Conservation (phyloP, 1,139 yeast species). For the Candida tropicalis region DNA sequence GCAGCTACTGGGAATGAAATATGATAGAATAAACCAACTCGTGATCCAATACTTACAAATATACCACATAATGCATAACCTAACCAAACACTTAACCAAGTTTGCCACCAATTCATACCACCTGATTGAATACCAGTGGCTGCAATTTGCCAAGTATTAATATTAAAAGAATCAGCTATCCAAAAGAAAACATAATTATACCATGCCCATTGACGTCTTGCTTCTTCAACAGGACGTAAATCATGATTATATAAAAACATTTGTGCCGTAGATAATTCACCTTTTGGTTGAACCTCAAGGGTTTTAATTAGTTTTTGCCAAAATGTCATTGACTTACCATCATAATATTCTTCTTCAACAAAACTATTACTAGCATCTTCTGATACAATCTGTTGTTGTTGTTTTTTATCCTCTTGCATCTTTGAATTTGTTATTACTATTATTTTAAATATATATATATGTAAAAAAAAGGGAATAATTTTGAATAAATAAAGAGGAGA, state of each 20-base stretch:
- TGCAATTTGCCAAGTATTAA: slow-evolving; percentile 90
- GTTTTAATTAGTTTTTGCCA: slow-evolving; percentile 13
- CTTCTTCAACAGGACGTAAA: slow-evolving; percentile 72
- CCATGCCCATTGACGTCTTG: slow-evolving; percentile 79
- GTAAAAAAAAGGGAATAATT: too few relatives aligned
- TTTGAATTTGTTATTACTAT: too few relatives aligned
- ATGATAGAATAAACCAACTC: slow-evolving; percentile 75
- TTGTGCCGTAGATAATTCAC: slow-evolving; percentile 44
- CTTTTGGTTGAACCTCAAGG: slow-evolving; percentile 25
- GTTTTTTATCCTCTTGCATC: not conserved
- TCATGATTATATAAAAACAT: slow-evolving; percentile 71
- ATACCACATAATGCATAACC: slow-evolving; percentile 64
- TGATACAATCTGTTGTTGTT: not conserved
- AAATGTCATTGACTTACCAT: slow-evolving; percentile 7
- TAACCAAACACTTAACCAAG: slow-evolving; percentile 83
- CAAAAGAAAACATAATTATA: slow-evolving; percentile 76
- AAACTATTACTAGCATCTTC: not conserved
- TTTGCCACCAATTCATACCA: slow-evolving; percentile 87
- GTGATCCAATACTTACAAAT: slow-evolving; percentile 64
- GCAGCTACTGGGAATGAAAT: slow-evolving; percentile 77
- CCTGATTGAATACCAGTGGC: slow-evolving; percentile 71
- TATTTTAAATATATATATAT: too few relatives aligned
- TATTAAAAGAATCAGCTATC: slow-evolving; percentile 86
- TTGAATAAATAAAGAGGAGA: not conserved
- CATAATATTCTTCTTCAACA: not conserved